Percentiles rank a stretch among this genome's conserved stretches.
Conservation (phyloP, 169 alveolate species). For the Plasmodium gallinaceum region DNA sequence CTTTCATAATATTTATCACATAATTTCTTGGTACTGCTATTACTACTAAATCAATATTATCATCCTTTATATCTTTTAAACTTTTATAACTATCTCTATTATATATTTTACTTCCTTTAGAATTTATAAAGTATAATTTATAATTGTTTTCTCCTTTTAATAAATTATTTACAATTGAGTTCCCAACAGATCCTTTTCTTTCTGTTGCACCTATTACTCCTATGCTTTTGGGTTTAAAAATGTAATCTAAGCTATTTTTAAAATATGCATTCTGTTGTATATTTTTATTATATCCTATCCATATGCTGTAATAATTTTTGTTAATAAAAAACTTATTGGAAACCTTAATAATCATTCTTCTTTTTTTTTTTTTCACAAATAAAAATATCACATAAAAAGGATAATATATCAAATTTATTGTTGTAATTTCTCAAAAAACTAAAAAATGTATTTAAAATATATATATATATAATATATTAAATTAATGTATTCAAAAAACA, state of each 20-base stretch:
- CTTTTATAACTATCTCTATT: conserved; percentile 76
- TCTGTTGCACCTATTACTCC: conserved; percentile 85
- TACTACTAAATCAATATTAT: conserved; percentile 79
- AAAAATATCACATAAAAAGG: not conserved
- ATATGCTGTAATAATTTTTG: conserved; percentile 33
- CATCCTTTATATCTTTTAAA: conserved; percentile 50
- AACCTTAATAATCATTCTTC: too few relatives aligned
- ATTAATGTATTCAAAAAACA: too few relatives aligned
- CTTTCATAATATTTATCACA: conserved; percentile 77
- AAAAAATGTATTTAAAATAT: too few relatives aligned
- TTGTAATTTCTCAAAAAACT: too few relatives aligned
- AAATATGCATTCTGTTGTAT: conserved; percentile 29
- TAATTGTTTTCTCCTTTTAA: conserved; percentile 71
- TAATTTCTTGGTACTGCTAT: conserved; percentile 81
- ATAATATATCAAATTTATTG: not conserved
- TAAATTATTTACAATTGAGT: conserved; percentile 78
- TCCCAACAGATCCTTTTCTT: conserved; percentile 82
- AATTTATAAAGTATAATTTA: conserved; percentile 78
- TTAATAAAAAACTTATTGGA: conserved; percentile 11
- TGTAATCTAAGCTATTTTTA: conserved; percentile 43
- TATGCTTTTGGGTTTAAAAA: conserved; percentile 78
- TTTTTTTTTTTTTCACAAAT: not conserved
- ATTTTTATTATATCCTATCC: conserved; percentile 66
- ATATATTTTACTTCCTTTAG: conserved; percentile 76
- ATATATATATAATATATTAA: too few relatives aligned